Conservation (phyloP, 1,284 basidiomycete species). For the Ganoderma lingzhi region DNA sequence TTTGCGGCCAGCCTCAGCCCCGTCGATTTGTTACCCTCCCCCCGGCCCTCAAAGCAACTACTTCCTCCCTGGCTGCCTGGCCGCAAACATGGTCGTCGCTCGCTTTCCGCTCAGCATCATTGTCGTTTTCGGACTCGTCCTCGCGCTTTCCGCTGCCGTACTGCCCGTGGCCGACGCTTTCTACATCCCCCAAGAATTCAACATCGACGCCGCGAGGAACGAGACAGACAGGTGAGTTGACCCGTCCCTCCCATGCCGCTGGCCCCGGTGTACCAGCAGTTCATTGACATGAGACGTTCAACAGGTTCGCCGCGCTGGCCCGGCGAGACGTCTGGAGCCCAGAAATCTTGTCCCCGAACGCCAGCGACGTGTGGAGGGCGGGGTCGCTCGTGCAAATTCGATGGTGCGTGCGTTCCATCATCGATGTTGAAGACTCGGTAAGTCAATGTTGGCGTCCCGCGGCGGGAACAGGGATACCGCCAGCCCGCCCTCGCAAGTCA, state of each 20-base stretch:
- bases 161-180: slow-evolving; percentile 11
- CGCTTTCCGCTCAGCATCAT: slow-evolving; percentile 10
- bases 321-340: slow-evolving; percentile 33
- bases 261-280: slow-evolving; percentile 28
- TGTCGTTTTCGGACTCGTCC: slow-evolving; percentile 4
- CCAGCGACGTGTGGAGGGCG: slow-evolving; percentile 27
- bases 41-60: neutral
- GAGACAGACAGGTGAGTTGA: neutral
- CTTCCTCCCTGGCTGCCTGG: slow-evolving; percentile 8
- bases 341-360: slow-evolving; percentile 25
- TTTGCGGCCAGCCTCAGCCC: neutral
- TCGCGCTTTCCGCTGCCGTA: slow-evolving; percentile 16
- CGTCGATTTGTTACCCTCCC: slow-evolving; percentile 3
- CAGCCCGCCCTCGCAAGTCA: slow-evolving; percentile 41
- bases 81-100: slow-evolving; percentile 8
- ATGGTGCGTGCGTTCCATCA: slow-evolving; percentile 24
- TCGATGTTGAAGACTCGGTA: neutral
- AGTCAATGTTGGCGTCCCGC: neutral
- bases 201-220: slow-evolving; percentile 16
- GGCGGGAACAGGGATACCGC: slow-evolving; percentile 42
- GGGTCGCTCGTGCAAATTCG: slow-evolving; percentile 26
- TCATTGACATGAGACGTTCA: too few relatives aligned
- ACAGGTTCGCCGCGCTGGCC: neutral
- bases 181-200: slow-evolving; percentile 31
- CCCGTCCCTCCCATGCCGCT: neutral